phyloP scores from a whole-genome alignment of 163 green algal genomes.

The Volvox carteri region DNA sequence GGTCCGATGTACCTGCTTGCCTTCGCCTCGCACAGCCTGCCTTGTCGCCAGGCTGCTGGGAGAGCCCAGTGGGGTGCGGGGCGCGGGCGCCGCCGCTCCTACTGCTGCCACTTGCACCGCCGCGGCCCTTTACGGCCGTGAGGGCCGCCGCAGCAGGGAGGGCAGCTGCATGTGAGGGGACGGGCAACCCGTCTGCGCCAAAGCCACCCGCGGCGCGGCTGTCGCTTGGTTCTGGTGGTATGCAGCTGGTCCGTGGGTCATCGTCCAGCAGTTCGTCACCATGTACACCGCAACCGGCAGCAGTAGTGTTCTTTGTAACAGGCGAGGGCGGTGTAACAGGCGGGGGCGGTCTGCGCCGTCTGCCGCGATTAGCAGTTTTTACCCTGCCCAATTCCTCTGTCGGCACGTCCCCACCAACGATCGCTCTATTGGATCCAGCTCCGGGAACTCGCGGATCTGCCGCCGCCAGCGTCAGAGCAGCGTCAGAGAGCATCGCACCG shows the following conservation, averaged over 20 bases:
- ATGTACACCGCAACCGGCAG: neutral
- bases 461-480: neutral
- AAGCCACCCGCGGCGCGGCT: neutral
- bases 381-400: no score
- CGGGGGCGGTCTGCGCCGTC: no score
- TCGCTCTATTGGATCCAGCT: no score
- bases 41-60: neutral
- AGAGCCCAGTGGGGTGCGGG: neutral
- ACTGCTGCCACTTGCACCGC: neutral
- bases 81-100: neutral
- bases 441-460: no score
- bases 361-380: no score
- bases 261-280: neutral
- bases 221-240: no score
- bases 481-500: neutral
- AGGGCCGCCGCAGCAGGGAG: slow-evolving; percentile 18
- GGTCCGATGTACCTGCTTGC: no score
- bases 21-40: neutral
- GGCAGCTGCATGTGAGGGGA: slow-evolving; percentile 24
- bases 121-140: neutral
- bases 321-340: no score
- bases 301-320: no score
- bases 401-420: no score
- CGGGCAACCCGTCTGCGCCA: neutral
- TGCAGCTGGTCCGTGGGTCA: neutral